Conservation (phyloP, 352 stramenopile species). For the Paralagenidium karlingii region DNA sequence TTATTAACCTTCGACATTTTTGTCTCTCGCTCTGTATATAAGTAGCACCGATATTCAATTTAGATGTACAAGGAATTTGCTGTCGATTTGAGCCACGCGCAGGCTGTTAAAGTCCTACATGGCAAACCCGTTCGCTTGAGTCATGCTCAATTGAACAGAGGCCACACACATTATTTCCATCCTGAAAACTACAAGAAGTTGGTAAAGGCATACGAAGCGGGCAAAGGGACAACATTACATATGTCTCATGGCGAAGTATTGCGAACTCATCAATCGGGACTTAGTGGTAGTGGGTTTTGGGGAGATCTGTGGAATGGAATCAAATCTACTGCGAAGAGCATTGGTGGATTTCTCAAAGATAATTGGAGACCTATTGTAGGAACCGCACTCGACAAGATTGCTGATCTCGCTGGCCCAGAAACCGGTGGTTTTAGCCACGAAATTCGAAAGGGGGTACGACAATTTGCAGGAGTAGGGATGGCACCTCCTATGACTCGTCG, state of each 20-base stretch:
- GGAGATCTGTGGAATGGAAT: slow-evolving; percentile 2
- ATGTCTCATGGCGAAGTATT: slow-evolving; percentile 3
- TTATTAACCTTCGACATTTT: no score
- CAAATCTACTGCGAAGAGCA: background rate
- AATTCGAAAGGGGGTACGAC: no score
- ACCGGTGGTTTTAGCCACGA: no score
- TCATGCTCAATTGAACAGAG: no score
- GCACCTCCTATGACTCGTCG: slow-evolving; percentile 3
- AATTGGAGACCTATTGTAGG: no score
- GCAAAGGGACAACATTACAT: background rate
- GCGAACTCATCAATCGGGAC: background rate
- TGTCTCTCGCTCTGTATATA: no score
- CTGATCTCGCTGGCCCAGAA: no score
- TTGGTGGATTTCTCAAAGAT: background rate
- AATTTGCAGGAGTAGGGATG: slow-evolving; percentile 7
- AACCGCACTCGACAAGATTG: no score
- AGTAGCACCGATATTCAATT: no score
- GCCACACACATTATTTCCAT: slow-evolving; percentile 3
- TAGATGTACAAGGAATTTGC: no score
- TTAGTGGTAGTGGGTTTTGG: slow-evolving; percentile 1
- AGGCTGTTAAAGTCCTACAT: slow-evolving; percentile 3
- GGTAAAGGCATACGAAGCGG: no score
- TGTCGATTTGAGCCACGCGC: no score
- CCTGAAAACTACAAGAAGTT: slow-evolving; percentile 2
- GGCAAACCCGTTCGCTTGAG: slow-evolving; percentile 1